phyloP scores from a whole-genome alignment of 2,329 filamentous ascomycete genomes.

The Trichoderma atroviride region DNA sequence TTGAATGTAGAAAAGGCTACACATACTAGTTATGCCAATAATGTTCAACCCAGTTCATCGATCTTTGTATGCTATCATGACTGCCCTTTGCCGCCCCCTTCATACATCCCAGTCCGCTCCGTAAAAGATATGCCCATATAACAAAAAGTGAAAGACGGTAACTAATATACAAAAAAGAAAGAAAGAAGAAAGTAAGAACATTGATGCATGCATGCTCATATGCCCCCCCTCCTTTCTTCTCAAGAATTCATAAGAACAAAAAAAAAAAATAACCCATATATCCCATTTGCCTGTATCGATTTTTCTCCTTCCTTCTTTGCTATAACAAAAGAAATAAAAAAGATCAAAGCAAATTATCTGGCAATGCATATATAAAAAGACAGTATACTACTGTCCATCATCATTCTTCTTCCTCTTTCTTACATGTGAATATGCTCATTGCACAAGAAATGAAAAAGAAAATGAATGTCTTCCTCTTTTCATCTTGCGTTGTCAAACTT shows the following conservation, averaged over 20 bases:
- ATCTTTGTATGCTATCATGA: constrained; percentile 8
- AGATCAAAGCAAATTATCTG: background rate
- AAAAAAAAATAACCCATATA: constrained; percentile 1
- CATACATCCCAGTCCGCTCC: background rate
- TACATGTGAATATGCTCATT: background rate
- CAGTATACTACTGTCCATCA: background rate
- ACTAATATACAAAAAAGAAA: constrained; percentile 13
- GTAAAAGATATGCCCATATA: background rate
- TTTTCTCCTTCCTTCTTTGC: background rate
- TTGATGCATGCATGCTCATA: constrained; percentile 2
- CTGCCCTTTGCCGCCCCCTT: background rate
- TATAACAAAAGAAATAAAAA: background rate
- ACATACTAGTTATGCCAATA: background rate
- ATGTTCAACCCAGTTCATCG: constrained; percentile 1
- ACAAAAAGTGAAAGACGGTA: background rate
- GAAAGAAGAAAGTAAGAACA: background rate
- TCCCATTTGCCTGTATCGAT: background rate
- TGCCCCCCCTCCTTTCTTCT: background rate
- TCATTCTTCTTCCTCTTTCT: background rate
- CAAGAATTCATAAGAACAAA: background rate
- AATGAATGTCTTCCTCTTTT: background rate
- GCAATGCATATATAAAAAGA: background rate
- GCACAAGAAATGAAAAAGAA: background rate
- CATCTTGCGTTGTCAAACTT: background rate
- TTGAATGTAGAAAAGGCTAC: background rate